phyloP scores from a whole-genome alignment of 164 flowering plant species.

The Piper longum region DNA sequence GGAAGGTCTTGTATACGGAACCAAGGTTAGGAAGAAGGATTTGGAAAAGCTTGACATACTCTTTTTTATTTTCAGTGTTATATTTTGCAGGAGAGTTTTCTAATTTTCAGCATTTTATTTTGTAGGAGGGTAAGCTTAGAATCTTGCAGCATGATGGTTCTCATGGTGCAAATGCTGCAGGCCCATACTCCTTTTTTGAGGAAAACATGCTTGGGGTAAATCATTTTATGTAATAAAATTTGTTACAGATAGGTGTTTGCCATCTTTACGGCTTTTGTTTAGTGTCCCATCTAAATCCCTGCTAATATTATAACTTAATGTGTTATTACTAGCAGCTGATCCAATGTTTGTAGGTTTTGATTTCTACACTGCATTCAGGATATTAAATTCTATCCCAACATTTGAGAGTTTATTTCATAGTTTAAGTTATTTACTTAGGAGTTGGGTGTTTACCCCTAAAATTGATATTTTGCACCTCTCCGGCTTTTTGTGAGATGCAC shows the following conservation, averaged over 20 bases:
- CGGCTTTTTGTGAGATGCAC: too few species aligned
- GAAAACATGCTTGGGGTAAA: slow-evolving; percentile 65
- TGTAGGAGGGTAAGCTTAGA: slow-evolving; percentile 95
- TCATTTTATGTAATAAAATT: not conserved
- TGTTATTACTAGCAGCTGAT: not conserved
- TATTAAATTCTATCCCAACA: too few species aligned
- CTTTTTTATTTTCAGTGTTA: not conserved
- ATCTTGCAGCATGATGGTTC: slow-evolving; percentile 61
- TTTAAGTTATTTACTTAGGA: too few species aligned
- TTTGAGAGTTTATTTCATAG: too few species aligned
- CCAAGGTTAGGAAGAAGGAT: slow-evolving; percentile 42
- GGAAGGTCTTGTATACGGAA: slow-evolving; percentile 95
- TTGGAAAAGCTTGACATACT: not conserved
- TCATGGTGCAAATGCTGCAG: slow-evolving; percentile 19
- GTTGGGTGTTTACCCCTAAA: too few species aligned
- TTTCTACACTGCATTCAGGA: too few species aligned
- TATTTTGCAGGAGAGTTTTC: not conserved
- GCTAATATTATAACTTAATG: not conserved
- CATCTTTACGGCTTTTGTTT: too few species aligned
- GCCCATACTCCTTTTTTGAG: slow-evolving; percentile 23
- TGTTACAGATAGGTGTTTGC: not conserved
- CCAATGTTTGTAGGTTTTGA: too few species aligned
- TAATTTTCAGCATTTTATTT: not conserved
- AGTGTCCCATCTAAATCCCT: not conserved
- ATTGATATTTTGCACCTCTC: too few species aligned